Evolutionary conservation across 768 basidiomycete species (phyloP), one percentile per base, ranked within the genome.

Genomic region (Podaxis sp.): DNA sequence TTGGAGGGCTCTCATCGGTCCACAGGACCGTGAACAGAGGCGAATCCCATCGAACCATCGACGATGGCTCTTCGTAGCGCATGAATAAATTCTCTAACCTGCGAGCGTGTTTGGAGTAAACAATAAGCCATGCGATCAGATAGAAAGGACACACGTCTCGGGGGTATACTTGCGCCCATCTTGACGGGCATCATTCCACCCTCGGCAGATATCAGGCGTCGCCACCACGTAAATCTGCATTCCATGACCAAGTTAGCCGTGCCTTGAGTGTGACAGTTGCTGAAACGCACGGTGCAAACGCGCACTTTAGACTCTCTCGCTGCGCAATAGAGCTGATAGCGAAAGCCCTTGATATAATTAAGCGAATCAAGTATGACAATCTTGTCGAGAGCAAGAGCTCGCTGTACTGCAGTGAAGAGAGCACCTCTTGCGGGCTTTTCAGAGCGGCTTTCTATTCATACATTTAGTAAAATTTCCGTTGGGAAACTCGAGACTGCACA

Each of bases 11-110:
- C 14, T 83, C 77, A 62, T 94, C 93, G 28, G 83, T 80, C 83
- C 88, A 93, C 3, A 87, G 74, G 1, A 97, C 75, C 1, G 91
- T 93, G 71, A 97, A 91, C 44, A 98, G 81, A 0, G 97, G 96
- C 0, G 96, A 91, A 72, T 99, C 96, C 96, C 96, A 99, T 52
- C 96, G 86, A n/a, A 92, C 95, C 90, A 95, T 95, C 3, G 95
- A 95, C 0, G 93, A 95, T 0, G 97, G 97, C 67, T 98, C 97
- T 75, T 99, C 97, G 66, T 87, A 98, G 54, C 96, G 82, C 68
- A 88, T 78, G 37, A 98, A 73, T 2, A 99, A 83, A 70, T 93
- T 95, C 50, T 93, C 90, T 37, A 97, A 82, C 6, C 93, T 95
- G 56, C 25, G 60, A 59, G 52, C 23, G 37, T 28, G 55, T 47